These are phyloP conservation scores for Vitellaria paradoxa DNA, from an alignment of 179 eudicot genomes.

Conservation along the genomic window DNA sequence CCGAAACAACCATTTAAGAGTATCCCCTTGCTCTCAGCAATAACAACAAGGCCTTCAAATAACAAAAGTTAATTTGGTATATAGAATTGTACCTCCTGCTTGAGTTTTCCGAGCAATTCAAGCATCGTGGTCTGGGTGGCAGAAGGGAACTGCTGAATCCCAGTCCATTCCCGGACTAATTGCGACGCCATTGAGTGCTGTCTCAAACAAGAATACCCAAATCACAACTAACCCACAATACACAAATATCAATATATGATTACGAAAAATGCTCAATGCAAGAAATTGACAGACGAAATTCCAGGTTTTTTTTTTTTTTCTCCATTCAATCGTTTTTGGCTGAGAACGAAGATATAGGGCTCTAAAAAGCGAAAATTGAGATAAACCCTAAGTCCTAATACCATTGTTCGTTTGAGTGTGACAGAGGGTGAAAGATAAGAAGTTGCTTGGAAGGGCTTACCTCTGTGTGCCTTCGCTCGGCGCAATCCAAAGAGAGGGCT, in stretches of 20 bases:
- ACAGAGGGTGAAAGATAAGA: not conserved
- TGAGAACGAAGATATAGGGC: not conserved
- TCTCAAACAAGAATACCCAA: not conserved
- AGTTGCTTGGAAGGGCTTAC: not conserved
- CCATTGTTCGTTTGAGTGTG: not conserved
- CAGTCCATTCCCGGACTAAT: constrained; percentile 54
- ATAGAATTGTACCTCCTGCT: constrained; percentile 51
- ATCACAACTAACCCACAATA: not conserved
- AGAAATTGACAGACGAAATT: not conserved
- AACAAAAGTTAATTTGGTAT: not conserved
- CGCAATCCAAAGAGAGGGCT: constrained; percentile 6
- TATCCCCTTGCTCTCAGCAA: not conserved
- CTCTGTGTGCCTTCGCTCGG: not conserved
- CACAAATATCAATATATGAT: not conserved
- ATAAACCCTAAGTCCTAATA: constrained; percentile 14
- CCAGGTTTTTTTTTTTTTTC: no score
- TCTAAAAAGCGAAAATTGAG: not conserved
- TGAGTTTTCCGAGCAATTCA: constrained; percentile 59
- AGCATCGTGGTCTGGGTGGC: constrained; percentile 64
- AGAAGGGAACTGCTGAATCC: constrained; percentile 72
- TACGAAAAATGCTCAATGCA: not conserved
- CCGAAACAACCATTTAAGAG: not conserved
- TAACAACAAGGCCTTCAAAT: not conserved
- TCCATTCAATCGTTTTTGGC: no score
- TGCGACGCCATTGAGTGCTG: constrained; percentile 21